Evolutionary conservation across 768 basidiomycete species (phyloP), one percentile per base, ranked within the genome.

Genomic region (Baorangia bicolor): DNA sequence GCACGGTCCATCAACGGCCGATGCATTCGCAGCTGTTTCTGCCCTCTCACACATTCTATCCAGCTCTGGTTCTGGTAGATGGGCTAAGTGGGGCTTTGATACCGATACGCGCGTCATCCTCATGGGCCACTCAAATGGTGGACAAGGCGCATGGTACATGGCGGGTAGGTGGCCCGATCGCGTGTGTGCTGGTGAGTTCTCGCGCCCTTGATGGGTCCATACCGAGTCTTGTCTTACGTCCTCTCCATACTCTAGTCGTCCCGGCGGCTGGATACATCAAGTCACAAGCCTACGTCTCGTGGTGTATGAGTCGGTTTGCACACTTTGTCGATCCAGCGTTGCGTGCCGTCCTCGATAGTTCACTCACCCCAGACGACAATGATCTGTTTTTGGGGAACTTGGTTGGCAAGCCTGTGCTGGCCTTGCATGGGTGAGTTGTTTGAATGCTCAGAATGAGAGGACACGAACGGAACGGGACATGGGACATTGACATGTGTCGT

Each of bases 51-150:
- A 30, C 3, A 79, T 91, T 37, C 64, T 88, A 5, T 59, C 71
- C 8, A 50, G 52, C 5, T 68, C 67, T 16, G 48, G 62, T 23
- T 41, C 67, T 4, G 57, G 43, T 54, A 56, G 55, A 30, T 82
- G 81, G 82, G 62, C 69, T 51, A 37, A 64, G 16, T 81, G 81
- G 76, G 60, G 55, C 18, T 76, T 82, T 40, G 56, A 64, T 30
- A 14, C 62, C 0, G 59, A 75, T 28, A 76, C 78, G 3, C 76
- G 75, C 28, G 81, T 84, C 9, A 73, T 88, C n/a, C 64, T 94
- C n/a, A 75, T 94, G 33, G 94, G 94, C 0, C 94, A 97, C 67
- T 95, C 93, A 3, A 97, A 97, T 68, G 94, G 94, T 28, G 94
- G 93, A 13, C 94, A 95, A 70, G 94, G 94, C 0, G 78, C 86